Conservation (phyloP, 345 rosid genomes). For the Melaleuca alternifolia region DNA sequence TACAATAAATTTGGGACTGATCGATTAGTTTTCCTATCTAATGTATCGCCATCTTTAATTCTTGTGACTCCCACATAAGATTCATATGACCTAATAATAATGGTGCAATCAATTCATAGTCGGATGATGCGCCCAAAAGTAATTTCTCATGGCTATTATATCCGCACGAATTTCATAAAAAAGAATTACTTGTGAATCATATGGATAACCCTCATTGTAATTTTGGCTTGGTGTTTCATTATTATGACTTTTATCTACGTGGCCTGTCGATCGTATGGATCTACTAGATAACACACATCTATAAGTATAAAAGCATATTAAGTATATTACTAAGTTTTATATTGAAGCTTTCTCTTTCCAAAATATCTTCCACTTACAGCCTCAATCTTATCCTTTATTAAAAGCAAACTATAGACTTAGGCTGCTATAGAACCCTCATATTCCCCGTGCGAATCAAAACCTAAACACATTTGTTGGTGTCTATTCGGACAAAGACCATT, state of each 20-base stretch:
- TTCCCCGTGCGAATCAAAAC: not conserved
- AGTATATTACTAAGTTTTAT: not conserved
- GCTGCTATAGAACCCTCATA: not conserved
- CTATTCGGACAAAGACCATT: not conserved
- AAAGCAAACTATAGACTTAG: not conserved
- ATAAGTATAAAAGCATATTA: not conserved
- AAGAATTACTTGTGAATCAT: not conserved
- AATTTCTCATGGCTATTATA: not conserved
- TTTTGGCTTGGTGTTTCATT: not conserved
- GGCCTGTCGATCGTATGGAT: not conserved
- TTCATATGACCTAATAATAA: not conserved
- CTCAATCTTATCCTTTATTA: not conserved
- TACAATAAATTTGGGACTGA: not conserved
- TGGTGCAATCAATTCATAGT: not conserved
- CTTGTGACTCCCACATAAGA: not conserved
- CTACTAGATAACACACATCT: not conserved
- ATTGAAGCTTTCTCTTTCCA: not conserved
- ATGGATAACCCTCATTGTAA: not conserved
- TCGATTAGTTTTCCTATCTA: not conserved
- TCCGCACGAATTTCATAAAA: not conserved
- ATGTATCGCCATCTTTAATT: not conserved
- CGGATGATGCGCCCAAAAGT: not conserved
- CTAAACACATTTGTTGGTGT: not conserved
- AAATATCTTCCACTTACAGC: not conserved
- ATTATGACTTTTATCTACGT: not conserved